A percentile compares a stretch with the other conserved stretches of the same genome.
These are phyloP conservation scores for Ormosia emarginata DNA, from an alignment of 306 rosid genomes.

Conservation along the genomic window DNA sequence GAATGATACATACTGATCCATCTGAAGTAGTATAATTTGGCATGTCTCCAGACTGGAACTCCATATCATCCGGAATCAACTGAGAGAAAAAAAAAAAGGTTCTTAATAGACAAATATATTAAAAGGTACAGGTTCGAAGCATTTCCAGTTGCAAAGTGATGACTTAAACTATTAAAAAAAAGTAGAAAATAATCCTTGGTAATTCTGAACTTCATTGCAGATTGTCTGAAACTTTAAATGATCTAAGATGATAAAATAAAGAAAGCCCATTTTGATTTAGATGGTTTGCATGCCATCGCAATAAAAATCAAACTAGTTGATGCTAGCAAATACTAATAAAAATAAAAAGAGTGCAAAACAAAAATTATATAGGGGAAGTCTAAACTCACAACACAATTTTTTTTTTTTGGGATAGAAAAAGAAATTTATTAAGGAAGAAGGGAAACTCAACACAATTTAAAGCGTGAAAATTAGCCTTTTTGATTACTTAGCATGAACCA, in stretches of 20 bases:
- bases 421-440: too few species aligned
- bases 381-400: not conserved
- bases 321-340: not conserved
- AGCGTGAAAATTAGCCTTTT: not conserved
- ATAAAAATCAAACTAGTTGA: not conserved
- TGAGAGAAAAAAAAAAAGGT: conserved; percentile 20
- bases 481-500: not conserved
- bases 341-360: not conserved
- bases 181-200: not conserved
- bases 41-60: conserved; percentile 90
- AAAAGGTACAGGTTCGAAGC: not conserved
- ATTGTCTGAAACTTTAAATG: not conserved
- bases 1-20: conserved; percentile 67
- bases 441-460: not conserved
- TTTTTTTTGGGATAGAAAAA: too few species aligned
- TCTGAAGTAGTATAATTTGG: conserved; percentile 96
- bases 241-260: not conserved
- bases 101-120: not conserved
- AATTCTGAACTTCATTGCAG: not conserved
- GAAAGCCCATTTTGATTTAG: not conserved
- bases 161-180: not conserved
- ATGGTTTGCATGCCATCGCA: not conserved
- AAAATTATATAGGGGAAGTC: not conserved
- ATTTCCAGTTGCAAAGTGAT: conserved; percentile 4
- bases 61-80: conserved; percentile 99